Percentiles rank a stretch among this genome's conserved stretches.
These are phyloP conservation scores for Hsuehochloa calcarea DNA, from an alignment of 176 grass and related monocot species.

Conservation along the genomic window DNA sequence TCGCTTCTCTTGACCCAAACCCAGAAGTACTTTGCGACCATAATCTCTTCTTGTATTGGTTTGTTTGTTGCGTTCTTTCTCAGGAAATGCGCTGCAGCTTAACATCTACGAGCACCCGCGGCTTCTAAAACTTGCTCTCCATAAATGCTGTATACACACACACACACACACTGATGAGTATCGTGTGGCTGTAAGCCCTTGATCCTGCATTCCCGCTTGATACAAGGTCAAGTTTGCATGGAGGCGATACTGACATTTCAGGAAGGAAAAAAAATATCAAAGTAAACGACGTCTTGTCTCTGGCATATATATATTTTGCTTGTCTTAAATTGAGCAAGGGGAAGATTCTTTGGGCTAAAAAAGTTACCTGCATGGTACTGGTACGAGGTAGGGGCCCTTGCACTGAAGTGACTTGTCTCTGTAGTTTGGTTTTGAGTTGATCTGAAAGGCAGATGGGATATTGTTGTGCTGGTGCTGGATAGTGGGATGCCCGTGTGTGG, in stretches of 20 bases:
- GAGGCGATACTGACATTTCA: slow-evolving; percentile 15
- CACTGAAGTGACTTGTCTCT: slow-evolving; percentile 17
- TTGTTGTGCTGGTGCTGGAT: neutral
- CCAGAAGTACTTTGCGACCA: slow-evolving; percentile 4
- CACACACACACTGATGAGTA: neutral
- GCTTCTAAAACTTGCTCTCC: neutral
- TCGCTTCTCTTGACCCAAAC: neutral
- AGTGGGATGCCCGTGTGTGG: neutral
- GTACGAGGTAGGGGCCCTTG: neutral
- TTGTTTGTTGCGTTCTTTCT: slow-evolving; percentile 33
- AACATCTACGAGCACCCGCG: neutral
- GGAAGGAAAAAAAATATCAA: neutral
- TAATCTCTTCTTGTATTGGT: neutral
- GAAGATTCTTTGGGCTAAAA: neutral
- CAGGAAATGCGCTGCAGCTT: slow-evolving; percentile 1
- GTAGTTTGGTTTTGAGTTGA: slow-evolving; percentile 20
- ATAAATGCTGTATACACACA: neutral
- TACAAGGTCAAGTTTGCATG: neutral
- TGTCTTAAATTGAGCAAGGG: slow-evolving; percentile 10
- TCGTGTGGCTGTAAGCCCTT: neutral
- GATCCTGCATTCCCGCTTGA: slow-evolving; percentile 26
- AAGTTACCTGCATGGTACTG: slow-evolving; percentile 18
- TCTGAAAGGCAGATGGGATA: neutral
- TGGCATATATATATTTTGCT: neutral
- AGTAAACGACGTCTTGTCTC: neutral